Conservation (phyloP, 2,329 filamentous ascomycete species). For the Huntiella bhutanensis region DNA sequence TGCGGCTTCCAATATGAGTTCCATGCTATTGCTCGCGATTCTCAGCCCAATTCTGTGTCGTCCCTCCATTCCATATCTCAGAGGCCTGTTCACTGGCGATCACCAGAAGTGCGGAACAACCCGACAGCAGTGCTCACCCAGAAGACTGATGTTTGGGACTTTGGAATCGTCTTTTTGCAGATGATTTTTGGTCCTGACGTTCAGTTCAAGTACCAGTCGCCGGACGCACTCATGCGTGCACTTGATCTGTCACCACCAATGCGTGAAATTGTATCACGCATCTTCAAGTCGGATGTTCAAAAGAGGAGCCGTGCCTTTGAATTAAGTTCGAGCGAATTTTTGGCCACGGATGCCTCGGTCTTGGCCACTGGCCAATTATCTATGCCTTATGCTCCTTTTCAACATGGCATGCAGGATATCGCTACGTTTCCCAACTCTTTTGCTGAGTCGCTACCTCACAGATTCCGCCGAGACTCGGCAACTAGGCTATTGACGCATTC, state of each 20-base stretch:
- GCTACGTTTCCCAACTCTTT: slow-evolving; percentile 9
- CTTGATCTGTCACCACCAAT: slow-evolving; percentile 55
- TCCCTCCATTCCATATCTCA: slow-evolving; percentile 40
- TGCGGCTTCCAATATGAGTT: slow-evolving; percentile 51
- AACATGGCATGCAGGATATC: not conserved
- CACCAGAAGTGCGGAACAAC: slow-evolving; percentile 52
- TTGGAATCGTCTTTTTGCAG: slow-evolving; percentile 78
- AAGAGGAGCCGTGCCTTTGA: slow-evolving; percentile 72
- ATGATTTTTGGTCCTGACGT: slow-evolving; percentile 81
- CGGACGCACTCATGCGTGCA: slow-evolving; percentile 51
- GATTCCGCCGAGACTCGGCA: slow-evolving; percentile 43
- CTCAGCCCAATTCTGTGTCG: slow-evolving; percentile 33
- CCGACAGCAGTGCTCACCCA: slow-evolving; percentile 44
- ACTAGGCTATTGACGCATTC: slow-evolving; percentile 31
- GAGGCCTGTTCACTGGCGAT: slow-evolving; percentile 44
- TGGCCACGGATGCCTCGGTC: slow-evolving; percentile 45
- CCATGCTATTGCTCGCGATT: slow-evolving; percentile 37
- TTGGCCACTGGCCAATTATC: slow-evolving; percentile 27
- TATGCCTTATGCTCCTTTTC: slow-evolving; percentile 11
- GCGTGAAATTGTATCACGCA: slow-evolving; percentile 60
- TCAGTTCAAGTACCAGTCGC: slow-evolving; percentile 59
- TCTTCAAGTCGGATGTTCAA: slow-evolving; percentile 71
- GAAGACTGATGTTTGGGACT: slow-evolving; percentile 89
- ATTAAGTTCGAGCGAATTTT: slow-evolving; percentile 43
- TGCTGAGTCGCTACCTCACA: slow-evolving; percentile 25